These are phyloP conservation scores for Podospora tetraspora DNA, from an alignment of 495 filamentous ascomycete genomes.

Conservation along the genomic window DNA sequence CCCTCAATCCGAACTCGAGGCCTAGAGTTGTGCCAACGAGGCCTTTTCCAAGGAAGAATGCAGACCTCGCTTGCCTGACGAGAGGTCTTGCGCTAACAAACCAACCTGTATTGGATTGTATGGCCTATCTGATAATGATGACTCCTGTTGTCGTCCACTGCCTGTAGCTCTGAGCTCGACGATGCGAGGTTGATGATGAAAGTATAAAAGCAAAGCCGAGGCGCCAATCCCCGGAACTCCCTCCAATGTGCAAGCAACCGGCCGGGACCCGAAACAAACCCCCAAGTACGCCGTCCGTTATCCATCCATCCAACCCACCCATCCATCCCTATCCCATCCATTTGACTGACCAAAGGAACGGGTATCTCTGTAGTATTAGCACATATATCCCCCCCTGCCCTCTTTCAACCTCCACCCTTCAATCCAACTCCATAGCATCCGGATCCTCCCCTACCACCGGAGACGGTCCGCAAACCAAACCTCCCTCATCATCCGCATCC, in stretches of 20 bases:
- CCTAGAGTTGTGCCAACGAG: too few species aligned
- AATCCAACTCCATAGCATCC: conserved; percentile 72
- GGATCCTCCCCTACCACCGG: conserved; percentile 15
- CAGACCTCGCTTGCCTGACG: too few species aligned
- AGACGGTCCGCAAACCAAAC: not conserved
- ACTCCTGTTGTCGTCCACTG: not conserved
- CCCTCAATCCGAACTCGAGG: too few species aligned
- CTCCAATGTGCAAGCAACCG: not conserved
- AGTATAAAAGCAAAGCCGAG: not conserved
- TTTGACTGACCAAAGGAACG: not conserved
- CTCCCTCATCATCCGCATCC: not conserved
- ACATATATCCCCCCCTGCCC: not conserved
- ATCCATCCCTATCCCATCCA: not conserved
- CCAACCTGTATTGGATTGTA: not conserved
- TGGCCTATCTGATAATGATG: not conserved
- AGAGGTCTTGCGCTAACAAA: too few species aligned
- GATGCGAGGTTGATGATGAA: not conserved
- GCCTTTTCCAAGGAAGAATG: too few species aligned
- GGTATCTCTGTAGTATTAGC: conserved; percentile 2
- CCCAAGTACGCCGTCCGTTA: not conserved
- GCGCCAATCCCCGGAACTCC: not conserved
- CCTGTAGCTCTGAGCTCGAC: not conserved
- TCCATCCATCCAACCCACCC: not conserved
- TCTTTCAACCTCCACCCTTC: conserved; percentile 9
- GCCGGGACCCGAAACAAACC: not conserved